A percentile compares a stretch with the other conserved stretches of the same genome.
Evolutionary conservation across 805 yeast species (phyloP).

Genomic region (Candida andamanensis): DNA sequence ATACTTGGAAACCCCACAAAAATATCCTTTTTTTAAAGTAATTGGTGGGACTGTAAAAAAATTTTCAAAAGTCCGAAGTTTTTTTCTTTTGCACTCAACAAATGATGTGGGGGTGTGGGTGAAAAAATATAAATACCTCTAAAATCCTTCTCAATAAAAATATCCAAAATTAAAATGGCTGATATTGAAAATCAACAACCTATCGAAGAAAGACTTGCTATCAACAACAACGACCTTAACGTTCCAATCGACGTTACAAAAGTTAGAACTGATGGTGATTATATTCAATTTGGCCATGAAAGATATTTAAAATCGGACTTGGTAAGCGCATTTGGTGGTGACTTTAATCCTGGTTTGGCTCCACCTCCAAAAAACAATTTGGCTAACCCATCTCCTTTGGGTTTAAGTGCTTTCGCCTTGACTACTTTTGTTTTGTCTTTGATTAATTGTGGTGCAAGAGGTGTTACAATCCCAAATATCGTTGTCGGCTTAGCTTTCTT

Average conservation of each 20-base stretch:
- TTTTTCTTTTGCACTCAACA: too few relatives aligned
- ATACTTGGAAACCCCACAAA: too few relatives aligned
- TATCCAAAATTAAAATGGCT: constrained; percentile 12
- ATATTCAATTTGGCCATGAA: constrained; percentile 66
- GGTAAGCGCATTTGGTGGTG: constrained; percentile 74
- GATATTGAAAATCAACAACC: constrained; percentile 35
- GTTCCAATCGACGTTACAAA: constrained; percentile 19
- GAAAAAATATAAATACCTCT: too few relatives aligned
- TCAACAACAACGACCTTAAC: constrained; percentile 10
- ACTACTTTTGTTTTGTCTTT: constrained; percentile 63
- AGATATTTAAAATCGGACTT: constrained; percentile 60
- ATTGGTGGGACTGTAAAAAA: too few relatives aligned
- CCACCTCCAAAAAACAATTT: constrained; percentile 39
- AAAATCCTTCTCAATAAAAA: too few relatives aligned
- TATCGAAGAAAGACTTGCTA: constrained; percentile 21
- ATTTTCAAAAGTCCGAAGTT: too few relatives aligned
- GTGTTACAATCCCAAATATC: constrained; percentile 54
- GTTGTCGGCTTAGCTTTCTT: constrained; percentile 64
- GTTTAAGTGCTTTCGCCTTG: constrained; percentile 65
- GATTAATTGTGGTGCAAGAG: constrained; percentile 62
- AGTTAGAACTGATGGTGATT: constrained; percentile 49
- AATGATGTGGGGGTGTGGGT: too few relatives aligned
- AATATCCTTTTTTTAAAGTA: too few relatives aligned
- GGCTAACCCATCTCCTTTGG: constrained; percentile 77
- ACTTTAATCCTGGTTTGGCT: constrained; percentile 58